These are phyloP conservation scores for Chlorella sp. DNA, from an alignment of 139 green algal species.

Conservation along the genomic window DNA sequence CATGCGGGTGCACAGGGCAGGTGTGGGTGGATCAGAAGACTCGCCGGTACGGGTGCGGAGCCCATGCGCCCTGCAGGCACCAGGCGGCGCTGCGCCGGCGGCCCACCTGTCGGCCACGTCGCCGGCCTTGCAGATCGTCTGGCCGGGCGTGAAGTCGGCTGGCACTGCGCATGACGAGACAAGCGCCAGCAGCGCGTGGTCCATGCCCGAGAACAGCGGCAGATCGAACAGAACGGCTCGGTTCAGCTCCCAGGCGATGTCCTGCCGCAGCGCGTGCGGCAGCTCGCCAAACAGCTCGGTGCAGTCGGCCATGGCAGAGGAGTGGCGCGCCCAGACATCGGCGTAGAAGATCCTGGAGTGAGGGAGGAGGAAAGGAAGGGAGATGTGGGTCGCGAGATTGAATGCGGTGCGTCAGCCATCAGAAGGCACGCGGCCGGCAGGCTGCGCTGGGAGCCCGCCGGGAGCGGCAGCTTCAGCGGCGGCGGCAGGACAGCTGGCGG, in stretches of 20 bases:
- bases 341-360: not conserved
- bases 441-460: no score
- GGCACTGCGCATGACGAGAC: not conserved
- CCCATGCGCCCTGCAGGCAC: no score
- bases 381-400: not conserved
- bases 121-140: conserved; percentile 21
- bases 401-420: not conserved
- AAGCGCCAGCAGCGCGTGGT: not conserved
- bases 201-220: conserved; percentile 13
- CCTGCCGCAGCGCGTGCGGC: conserved; percentile 27
- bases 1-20: no score
- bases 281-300: conserved; percentile 17
- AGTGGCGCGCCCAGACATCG: conserved; percentile 14
- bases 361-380: not conserved
- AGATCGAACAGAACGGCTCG: conserved; percentile 6
- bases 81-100: no score
- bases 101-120: conserved; percentile 26
- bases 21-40: no score
- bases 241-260: conserved; percentile 28
- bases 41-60: no score
- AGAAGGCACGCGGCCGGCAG: not conserved
- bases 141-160: conserved; percentile 18
- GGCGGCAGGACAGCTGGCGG: no score
- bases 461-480: no score
- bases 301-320: not conserved